phyloP scores from a whole-genome alignment of 192 early-diverging fungal genomes.

The Backusella parvicylindrica region DNA sequence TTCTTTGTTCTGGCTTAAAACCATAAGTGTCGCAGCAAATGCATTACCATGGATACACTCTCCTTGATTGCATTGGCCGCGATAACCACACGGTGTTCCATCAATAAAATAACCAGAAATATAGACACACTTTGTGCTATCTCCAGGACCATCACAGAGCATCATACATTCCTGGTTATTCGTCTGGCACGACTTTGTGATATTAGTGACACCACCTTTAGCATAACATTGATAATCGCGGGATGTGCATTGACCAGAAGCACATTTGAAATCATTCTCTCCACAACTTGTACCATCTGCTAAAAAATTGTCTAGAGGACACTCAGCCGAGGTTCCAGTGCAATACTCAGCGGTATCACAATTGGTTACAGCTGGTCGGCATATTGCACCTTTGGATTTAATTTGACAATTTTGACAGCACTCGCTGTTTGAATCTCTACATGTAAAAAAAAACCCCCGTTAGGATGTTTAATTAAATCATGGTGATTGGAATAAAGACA shows the following conservation, averaged over 20 bases:
- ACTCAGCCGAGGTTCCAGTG: conserved; percentile 64
- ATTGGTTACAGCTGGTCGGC: conserved; percentile 67
- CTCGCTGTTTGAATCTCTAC: conserved; percentile 72
- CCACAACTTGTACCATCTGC: conserved; percentile 70
- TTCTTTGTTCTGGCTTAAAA: conserved; percentile 31
- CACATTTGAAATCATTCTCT: conserved; percentile 44
- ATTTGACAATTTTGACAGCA: conserved; percentile 79
- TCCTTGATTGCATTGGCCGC: conserved; percentile 57
- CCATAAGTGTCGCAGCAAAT: neutral
- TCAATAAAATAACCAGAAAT: conserved; percentile 66
- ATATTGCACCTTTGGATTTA: conserved; percentile 53
- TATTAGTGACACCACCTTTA: conserved; percentile 47
- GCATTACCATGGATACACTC: conserved; percentile 21
- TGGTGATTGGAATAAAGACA: neutral
- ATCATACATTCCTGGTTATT: conserved; percentile 59
- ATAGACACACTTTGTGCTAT: conserved; percentile 42
- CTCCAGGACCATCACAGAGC: conserved; percentile 55
- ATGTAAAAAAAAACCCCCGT: neutral
- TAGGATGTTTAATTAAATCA: neutral
- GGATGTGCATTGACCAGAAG: conserved; percentile 71
- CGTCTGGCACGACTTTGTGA: conserved; percentile 51
- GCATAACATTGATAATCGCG: conserved; percentile 65
- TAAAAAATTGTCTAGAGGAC: conserved; percentile 66
- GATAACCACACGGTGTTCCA: conserved; percentile 65
- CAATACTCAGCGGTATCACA: conserved; percentile 84